These are phyloP conservation scores for Oryza meyeriana DNA, from an alignment of 176 grass and related monocot species.

Conservation along the genomic window DNA sequence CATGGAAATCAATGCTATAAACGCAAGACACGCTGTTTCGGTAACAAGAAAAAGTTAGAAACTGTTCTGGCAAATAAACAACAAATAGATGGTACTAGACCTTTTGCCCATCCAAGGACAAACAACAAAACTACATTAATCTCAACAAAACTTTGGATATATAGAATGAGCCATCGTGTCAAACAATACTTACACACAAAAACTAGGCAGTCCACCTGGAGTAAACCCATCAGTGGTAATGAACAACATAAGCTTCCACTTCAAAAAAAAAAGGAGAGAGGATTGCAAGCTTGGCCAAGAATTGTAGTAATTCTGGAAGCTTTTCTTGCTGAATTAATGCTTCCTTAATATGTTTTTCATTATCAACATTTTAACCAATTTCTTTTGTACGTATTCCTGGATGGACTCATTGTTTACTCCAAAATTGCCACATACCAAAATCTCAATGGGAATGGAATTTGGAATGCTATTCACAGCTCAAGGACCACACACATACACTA, in stretches of 20 bases:
- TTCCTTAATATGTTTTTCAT: slow-evolving; percentile 1
- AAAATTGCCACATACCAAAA: background rate
- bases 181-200: slow-evolving; percentile 9
- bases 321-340: background rate
- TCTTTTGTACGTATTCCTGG: background rate
- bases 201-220: background rate
- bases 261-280: no score
- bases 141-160: background rate
- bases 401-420: background rate
- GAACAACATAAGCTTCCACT: background rate
- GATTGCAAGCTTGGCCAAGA: background rate
- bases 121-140: background rate
- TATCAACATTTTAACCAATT: slow-evolving; percentile 17
- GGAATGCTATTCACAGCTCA: slow-evolving; percentile 26
- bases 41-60: background rate
- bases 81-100: background rate
- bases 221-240: background rate
- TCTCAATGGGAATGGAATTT: background rate
- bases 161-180: background rate
- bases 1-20: slow-evolving; percentile 22
- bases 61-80: background rate
- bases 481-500: background rate
- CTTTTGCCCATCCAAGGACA: background rate
- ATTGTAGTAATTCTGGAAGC: slow-evolving; percentile 9
- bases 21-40: slow-evolving; percentile 1